A percentile compares a stretch with the other conserved stretches of the same genome.
Conservation (phyloP, 2,329 filamentous ascomycete species). For the Clonostachys rosea region DNA sequence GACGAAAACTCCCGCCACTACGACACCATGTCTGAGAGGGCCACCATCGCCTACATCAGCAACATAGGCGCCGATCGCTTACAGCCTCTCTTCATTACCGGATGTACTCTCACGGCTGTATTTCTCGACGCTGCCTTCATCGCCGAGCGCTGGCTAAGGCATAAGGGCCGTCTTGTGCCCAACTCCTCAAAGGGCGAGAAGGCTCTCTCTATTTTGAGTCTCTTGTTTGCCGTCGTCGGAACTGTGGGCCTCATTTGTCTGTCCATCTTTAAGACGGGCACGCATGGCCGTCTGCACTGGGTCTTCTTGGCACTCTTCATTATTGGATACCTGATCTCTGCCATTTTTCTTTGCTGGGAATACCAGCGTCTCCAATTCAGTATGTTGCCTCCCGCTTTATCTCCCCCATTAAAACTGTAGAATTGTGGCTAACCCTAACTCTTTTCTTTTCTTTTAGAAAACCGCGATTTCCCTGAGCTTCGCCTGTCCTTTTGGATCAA, state of each 20-base stretch:
- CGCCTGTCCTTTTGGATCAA: conserved; percentile 84
- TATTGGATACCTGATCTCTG: conserved; percentile 76
- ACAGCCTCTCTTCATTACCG: conserved; percentile 75
- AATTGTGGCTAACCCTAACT: background rate
- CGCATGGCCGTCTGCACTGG: conserved; percentile 64
- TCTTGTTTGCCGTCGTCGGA: conserved; percentile 67
- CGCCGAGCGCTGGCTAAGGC: conserved; percentile 79
- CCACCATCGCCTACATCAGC: conserved; percentile 68
- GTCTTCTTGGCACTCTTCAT: conserved; percentile 80
- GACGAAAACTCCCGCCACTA: conserved; percentile 49
- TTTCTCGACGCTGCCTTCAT: conserved; percentile 81
- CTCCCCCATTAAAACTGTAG: background rate
- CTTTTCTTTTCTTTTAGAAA: conserved; percentile 35
- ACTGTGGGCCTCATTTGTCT: conserved; percentile 77
- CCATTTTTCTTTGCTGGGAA: conserved; percentile 84
- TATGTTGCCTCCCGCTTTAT: conserved; percentile 23
- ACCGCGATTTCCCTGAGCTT: conserved; percentile 71
- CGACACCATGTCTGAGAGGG: conserved; percentile 50
- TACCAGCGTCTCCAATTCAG: conserved; percentile 79
- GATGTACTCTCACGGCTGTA: conserved; percentile 67
- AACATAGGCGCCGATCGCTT: conserved; percentile 57
- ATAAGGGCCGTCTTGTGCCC: conserved; percentile 70
- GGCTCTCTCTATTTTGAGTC: conserved; percentile 54
- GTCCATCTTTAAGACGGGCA: conserved; percentile 75
- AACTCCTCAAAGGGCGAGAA: conserved; percentile 64